These are phyloP conservation scores for Lecanicillium sp. DNA, from an alignment of 2,329 filamentous ascomycete species.

Conservation along the genomic window DNA sequence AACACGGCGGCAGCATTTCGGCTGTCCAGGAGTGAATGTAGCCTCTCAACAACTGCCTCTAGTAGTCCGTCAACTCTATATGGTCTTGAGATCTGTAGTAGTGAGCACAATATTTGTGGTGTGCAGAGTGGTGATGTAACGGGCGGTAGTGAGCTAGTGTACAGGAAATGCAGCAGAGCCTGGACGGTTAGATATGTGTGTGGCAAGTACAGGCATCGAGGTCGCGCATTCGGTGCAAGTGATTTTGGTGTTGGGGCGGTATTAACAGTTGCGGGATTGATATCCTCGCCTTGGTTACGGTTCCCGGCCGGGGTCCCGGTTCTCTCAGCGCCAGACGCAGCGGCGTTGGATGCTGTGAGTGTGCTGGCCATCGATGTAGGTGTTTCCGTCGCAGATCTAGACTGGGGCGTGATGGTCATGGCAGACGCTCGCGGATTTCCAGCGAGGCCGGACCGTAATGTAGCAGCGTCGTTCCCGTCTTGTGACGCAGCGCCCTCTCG, in stretches of 20 bases:
- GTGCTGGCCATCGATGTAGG: constrained; percentile 37
- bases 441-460: constrained; percentile 57
- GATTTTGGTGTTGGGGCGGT: constrained; percentile 48
- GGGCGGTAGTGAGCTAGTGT: constrained; percentile 80
- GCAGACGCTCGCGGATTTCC: constrained; percentile 64
- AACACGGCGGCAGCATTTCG: constrained; percentile 95
- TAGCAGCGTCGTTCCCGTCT: constrained; percentile 66
- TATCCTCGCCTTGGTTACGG: constrained; percentile 31
- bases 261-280: constrained; percentile 36
- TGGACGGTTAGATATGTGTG: constrained; percentile 87
- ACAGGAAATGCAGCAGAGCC: constrained; percentile 84
- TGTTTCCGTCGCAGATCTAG: constrained; percentile 41
- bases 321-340: constrained; percentile 29
- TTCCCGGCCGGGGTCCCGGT: constrained; percentile 23
- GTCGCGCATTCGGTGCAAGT: constrained; percentile 57
- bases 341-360: constrained; percentile 31
- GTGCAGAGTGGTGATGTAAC: constrained; percentile 73
- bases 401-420: constrained; percentile 71
- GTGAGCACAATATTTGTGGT: constrained; percentile 89
- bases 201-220: constrained; percentile 82
- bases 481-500: constrained; percentile 68
- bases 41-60: constrained; percentile 83
- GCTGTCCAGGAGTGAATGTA: constrained; percentile 84
- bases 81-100: constrained; percentile 85
- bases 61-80: constrained; percentile 90